These are phyloP conservation scores for Aspergillus sp. DNA, from an alignment of 2,329 filamentous ascomycete species.

Conservation along the genomic window DNA sequence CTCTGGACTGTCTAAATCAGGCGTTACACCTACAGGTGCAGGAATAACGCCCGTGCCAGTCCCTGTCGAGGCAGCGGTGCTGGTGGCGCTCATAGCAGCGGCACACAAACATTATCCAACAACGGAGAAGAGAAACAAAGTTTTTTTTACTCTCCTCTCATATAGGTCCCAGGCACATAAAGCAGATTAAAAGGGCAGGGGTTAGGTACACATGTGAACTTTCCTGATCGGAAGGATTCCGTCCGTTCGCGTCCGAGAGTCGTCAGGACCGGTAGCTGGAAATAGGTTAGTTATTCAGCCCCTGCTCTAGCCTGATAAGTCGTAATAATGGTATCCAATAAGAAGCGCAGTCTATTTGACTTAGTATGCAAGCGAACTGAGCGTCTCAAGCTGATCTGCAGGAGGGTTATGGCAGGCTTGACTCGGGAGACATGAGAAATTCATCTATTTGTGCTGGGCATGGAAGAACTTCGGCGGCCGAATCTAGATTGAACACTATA, in stretches of 20 bases:
- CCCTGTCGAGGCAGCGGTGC: neutral
- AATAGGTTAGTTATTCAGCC: neutral
- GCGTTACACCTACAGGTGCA: neutral
- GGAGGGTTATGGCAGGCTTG: neutral
- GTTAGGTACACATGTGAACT: no score
- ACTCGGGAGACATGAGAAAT: neutral
- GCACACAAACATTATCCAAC: neutral
- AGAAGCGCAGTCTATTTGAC: no score
- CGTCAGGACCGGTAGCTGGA: neutral
- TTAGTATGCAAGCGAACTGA: neutral
- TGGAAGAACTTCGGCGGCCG: neutral
- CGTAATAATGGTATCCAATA: neutral
- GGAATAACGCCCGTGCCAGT: neutral
- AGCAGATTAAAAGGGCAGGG: no score
- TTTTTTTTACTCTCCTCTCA: neutral
- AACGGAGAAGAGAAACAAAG: neutral
- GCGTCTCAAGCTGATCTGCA: neutral
- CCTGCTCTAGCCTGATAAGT: neutral
- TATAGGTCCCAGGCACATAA: no score
- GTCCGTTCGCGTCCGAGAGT: neutral
- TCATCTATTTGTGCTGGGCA: neutral
- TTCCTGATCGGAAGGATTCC: neutral
- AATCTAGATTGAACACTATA: neutral
- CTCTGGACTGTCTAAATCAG: neutral
- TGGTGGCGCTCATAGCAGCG: constrained; percentile 5